These are phyloP conservation scores for Daldinia bambusicola DNA, from an alignment of 495 filamentous ascomycete genomes.

Conservation along the genomic window DNA sequence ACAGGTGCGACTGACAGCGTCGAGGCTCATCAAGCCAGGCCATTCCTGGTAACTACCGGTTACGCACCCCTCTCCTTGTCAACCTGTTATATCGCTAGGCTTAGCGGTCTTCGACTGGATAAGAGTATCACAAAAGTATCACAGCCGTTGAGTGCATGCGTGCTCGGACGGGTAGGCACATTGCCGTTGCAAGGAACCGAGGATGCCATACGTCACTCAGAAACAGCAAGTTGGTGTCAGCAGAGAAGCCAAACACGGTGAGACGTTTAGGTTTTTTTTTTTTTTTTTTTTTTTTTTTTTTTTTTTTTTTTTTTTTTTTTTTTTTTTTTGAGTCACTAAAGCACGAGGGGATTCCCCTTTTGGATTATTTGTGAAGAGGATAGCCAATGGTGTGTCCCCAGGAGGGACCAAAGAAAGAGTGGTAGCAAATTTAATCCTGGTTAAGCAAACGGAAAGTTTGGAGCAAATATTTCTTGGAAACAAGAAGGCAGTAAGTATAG, in stretches of 20 bases:
- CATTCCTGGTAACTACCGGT: constrained; percentile 30
- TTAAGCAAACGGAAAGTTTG: too few species aligned
- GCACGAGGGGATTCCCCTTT: constrained; percentile 23
- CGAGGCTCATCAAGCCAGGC: constrained; percentile 26
- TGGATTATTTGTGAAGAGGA: neutral
- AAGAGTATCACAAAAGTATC: constrained; percentile 19
- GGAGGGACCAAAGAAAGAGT: neutral
- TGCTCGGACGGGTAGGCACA: constrained; percentile 36
- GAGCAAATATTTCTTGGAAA: too few species aligned
- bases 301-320: too few species aligned
- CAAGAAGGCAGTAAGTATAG: too few species aligned
- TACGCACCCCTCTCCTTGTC: constrained; percentile 27
- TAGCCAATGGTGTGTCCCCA: constrained; percentile 24
- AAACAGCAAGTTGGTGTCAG: constrained; percentile 10
- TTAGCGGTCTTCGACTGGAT: constrained; percentile 25
- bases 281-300: too few species aligned
- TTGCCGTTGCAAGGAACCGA: constrained; percentile 31
- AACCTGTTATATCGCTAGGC: constrained; percentile 19
- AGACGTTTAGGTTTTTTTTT: constrained; percentile 8
- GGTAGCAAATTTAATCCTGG: neutral
- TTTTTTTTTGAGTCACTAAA: constrained; percentile 7
- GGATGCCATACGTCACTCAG: constrained; percentile 25
- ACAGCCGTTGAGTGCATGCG: constrained; percentile 34
- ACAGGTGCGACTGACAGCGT: constrained; percentile 28
- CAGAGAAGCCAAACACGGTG: neutral